A percentile compares a stretch with the other conserved stretches of the same genome.
These are phyloP conservation scores for Microsporum audouinii DNA, from an alignment of 2,329 filamentous ascomycete genomes.

Conservation along the genomic window DNA sequence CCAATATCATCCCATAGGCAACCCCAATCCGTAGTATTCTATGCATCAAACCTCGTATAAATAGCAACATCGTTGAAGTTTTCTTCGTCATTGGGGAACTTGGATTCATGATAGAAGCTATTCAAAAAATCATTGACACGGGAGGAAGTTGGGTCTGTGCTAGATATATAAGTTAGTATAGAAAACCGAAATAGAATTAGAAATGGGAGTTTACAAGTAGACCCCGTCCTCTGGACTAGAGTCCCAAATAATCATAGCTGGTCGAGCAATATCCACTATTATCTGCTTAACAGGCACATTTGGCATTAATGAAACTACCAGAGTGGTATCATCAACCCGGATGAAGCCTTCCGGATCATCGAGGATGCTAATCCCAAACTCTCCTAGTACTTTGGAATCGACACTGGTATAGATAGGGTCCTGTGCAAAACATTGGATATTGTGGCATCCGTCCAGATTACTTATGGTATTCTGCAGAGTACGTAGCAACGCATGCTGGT, in stretches of 20 bases:
- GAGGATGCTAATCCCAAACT: slow-evolving; percentile 16
- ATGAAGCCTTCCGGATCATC: slow-evolving; percentile 28
- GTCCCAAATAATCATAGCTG: slow-evolving; percentile 24
- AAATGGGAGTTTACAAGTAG: background rate
- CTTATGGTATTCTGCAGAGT: slow-evolving; percentile 16
- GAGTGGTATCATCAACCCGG: slow-evolving; percentile 27
- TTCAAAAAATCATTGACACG: slow-evolving; percentile 5
- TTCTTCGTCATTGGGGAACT: slow-evolving; percentile 7
- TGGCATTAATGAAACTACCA: slow-evolving; percentile 28
- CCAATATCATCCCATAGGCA: background rate
- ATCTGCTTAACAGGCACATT: slow-evolving; percentile 29
- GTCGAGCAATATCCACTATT: slow-evolving; percentile 30
- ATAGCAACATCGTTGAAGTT: slow-evolving; percentile 6
- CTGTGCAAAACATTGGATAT: slow-evolving; percentile 19
- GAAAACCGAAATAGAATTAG: background rate
- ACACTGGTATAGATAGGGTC: slow-evolving; percentile 20
- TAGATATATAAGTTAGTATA: background rate
- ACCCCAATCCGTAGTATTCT: background rate
- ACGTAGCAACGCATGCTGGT: slow-evolving; percentile 20
- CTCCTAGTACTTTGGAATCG: slow-evolving; percentile 15
- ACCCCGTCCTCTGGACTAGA: background rate
- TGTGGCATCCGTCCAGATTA: background rate
- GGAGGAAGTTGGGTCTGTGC: slow-evolving; percentile 9
- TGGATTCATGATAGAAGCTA: slow-evolving; percentile 5
- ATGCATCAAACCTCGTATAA: slow-evolving; percentile 4